A percentile compares a stretch with the other conserved stretches of the same genome.
Evolutionary conservation across 345 rosid genomes (phyloP).

Genomic region (Pseudoturritis turrita): DNA sequence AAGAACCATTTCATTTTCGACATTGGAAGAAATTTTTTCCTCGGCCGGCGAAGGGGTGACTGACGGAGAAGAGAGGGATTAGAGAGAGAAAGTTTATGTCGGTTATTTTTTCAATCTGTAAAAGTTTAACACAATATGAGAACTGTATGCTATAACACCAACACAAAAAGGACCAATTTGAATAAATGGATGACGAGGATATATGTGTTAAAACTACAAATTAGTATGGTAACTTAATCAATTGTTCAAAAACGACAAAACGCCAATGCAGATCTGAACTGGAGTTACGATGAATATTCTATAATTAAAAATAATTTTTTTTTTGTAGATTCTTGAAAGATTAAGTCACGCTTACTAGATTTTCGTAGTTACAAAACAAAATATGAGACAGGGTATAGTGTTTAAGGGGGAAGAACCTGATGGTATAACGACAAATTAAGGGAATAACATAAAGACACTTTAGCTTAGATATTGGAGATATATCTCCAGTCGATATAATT

Average conservation of each 20-base stretch:
- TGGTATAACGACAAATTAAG: slow-evolving; percentile 22
- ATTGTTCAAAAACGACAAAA: not conserved
- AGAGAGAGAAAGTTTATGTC: too few relatives aligned
- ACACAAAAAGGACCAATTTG: not conserved
- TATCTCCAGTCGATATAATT: slow-evolving; percentile 5
- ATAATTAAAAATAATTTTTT: not conserved
- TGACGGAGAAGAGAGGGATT: too few relatives aligned
- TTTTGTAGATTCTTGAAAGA: slow-evolving; percentile 3
- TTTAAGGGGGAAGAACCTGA: slow-evolving; percentile 27
- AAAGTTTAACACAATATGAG: not conserved
- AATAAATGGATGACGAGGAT: not conserved
- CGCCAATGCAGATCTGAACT: slow-evolving; percentile 9
- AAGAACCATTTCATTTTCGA: too few relatives aligned
- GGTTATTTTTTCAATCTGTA: too few relatives aligned
- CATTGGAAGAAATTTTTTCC: too few relatives aligned
- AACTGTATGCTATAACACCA: not conserved
- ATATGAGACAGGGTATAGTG: not conserved
- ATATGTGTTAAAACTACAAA: not conserved
- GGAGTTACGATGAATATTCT: not conserved
- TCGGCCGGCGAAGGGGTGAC: too few relatives aligned
- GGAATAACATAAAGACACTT: slow-evolving; percentile 13
- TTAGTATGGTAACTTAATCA: not conserved
- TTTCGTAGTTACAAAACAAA: slow-evolving; percentile 3
- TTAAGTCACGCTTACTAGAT: not conserved
- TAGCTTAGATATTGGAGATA: not conserved